Conservation (phyloP, 305 asterid species). For the Solanum aculeatissimum region DNA sequence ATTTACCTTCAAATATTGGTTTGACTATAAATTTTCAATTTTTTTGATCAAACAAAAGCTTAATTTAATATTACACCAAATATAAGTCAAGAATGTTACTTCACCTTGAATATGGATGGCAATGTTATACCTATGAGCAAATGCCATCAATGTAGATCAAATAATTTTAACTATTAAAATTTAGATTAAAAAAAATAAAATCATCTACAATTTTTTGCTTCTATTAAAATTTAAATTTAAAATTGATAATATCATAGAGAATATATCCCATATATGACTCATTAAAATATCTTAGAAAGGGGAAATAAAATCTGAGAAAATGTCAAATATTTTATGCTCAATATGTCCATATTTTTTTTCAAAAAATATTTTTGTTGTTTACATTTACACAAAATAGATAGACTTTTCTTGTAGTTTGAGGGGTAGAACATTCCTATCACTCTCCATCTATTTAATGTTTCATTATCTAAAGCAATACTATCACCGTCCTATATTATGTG, state of each 20-base stretch:
- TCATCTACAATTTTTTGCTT: no score
- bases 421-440: neutral
- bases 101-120: neutral
- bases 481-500: no score
- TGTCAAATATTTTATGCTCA: neutral
- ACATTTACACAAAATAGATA: neutral
- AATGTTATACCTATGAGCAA: neutral
- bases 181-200: no score
- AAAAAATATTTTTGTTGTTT: no score
- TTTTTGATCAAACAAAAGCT: no score
- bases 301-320: neutral
- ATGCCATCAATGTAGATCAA: neutral
- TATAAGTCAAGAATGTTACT: neutral
- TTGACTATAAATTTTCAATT: neutral
- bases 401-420: neutral
- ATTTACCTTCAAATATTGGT: neutral
- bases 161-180: no score
- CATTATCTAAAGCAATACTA: neutral
- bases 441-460: neutral
- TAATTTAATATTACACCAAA: no score
- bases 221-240: no score
- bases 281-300: neutral
- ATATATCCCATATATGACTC: neutral
- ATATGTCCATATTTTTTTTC: neutral
- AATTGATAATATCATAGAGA: neutral